These are phyloP conservation scores for Fusarium sambucinum DNA, from an alignment of 2,329 filamentous ascomycete genomes.

Conservation along the genomic window DNA sequence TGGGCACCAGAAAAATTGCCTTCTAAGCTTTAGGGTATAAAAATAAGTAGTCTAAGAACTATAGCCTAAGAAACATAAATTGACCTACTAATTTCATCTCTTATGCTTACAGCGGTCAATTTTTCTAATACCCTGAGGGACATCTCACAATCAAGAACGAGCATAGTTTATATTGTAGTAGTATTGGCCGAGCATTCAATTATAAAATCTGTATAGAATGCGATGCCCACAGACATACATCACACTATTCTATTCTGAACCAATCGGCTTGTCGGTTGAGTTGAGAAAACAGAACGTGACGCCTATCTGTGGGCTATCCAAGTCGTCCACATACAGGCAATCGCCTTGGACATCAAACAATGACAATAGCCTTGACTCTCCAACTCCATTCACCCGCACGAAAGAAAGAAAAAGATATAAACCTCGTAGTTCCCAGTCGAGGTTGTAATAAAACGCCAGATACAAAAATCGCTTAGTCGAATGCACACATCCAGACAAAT, in stretches of 20 bases:
- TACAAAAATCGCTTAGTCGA: conserved; percentile 38
- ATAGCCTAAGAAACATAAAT: too few species aligned
- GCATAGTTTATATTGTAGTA: not conserved
- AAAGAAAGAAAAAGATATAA: not conserved
- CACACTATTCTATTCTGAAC: too few species aligned
- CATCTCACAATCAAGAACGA: not conserved
- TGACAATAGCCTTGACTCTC: not conserved
- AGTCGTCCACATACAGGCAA: not conserved
- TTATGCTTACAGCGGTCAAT: too few species aligned
- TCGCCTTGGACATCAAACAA: not conserved
- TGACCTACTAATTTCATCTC: too few species aligned
- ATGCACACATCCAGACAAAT: conserved; percentile 65
- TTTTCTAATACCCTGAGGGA: too few species aligned
- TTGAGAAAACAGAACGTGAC: not conserved
- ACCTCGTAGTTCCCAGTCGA: conserved; percentile 7
- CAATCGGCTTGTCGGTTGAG: too few species aligned
- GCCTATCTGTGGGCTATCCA: not conserved
- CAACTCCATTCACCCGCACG: conserved; percentile 32
- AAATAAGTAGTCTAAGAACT: too few species aligned
- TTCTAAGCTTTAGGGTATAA: too few species aligned
- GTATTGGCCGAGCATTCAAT: not conserved
- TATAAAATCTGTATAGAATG: not conserved
- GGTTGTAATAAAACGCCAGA: conserved; percentile 16
- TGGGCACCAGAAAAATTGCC: too few species aligned
- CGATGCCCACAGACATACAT: not conserved